phyloP scores from a whole-genome alignment of 768 basidiomycete genomes.

The Psilocybe subaeruginosa region DNA sequence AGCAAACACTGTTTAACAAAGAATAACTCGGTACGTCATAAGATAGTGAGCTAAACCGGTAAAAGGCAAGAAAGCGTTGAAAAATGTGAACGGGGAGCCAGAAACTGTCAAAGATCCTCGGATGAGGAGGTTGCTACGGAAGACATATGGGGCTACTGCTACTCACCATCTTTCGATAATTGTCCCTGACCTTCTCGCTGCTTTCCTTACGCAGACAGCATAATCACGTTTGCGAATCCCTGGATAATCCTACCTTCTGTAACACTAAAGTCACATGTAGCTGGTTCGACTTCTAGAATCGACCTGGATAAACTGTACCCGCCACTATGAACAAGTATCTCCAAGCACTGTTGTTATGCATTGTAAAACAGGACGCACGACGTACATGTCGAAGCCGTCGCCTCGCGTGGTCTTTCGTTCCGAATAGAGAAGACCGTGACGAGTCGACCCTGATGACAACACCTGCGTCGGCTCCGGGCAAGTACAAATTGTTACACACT shows the following conservation, averaged over 20 bases:
- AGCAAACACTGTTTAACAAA: not conserved
- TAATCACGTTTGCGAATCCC: not conserved
- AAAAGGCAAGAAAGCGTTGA: not conserved
- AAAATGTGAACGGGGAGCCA: constrained; percentile 26
- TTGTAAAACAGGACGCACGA: not conserved
- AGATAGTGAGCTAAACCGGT: not conserved
- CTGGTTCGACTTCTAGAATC: not conserved
- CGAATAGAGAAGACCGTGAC: not conserved
- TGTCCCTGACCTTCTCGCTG: not conserved
- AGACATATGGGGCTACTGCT: constrained; percentile 7
- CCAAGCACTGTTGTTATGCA: not conserved
- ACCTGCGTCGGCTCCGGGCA: constrained; percentile 88
- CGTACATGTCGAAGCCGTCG: not conserved
- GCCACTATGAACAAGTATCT: not conserved
- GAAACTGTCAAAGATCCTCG: not conserved
- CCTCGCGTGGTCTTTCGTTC: not conserved
- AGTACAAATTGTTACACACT: not conserved
- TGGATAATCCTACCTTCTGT: too few species aligned
- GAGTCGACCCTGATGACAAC: constrained; percentile 42
- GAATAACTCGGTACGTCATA: not conserved
- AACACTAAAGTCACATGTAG: too few species aligned
- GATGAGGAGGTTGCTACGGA: constrained; percentile 14
- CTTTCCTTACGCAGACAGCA: not conserved
- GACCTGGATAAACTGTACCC: not conserved
- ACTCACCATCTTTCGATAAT: not conserved